Conservation (phyloP, 768 basidiomycete genomes). For the Lactarius pseudohatsudake region DNA sequence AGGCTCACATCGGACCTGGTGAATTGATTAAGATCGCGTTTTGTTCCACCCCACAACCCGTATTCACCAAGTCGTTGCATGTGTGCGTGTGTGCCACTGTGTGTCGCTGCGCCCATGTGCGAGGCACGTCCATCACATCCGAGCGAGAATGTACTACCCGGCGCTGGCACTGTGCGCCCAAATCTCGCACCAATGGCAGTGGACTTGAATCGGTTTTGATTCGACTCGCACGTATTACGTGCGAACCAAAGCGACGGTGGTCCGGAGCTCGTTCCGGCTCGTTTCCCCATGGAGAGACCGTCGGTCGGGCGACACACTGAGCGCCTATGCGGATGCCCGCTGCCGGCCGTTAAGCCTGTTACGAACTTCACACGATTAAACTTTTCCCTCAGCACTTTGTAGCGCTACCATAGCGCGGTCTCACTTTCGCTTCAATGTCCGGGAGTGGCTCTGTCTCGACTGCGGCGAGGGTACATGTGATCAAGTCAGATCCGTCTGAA, state of each 20-base stretch:
- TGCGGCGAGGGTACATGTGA: constrained; percentile 4
- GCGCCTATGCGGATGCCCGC: not conserved
- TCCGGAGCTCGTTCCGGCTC: not conserved
- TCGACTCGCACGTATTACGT: not conserved
- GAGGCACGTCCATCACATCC: not conserved
- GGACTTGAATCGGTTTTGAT: not conserved
- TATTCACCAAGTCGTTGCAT: not conserved
- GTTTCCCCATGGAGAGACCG: not conserved
- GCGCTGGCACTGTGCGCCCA: not conserved
- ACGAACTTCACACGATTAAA: not conserved
- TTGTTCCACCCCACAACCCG: not conserved
- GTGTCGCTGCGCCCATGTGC: not conserved
- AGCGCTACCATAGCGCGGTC: not conserved
- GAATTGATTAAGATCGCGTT: constrained; percentile 1
- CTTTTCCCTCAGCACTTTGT: not conserved
- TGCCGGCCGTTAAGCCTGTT: not conserved
- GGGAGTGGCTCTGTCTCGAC: not conserved
- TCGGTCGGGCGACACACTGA: not conserved
- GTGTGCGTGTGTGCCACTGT: not conserved
- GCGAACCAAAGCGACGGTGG: not conserved
- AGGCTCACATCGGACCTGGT: not conserved
- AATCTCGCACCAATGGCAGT: not conserved
- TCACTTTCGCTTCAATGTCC: not conserved
- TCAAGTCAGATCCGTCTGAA: not conserved
- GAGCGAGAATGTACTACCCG: not conserved